phyloP scores from a whole-genome alignment of 2,329 filamentous ascomycete genomes.

The Phaeosphaeria sp. region DNA sequence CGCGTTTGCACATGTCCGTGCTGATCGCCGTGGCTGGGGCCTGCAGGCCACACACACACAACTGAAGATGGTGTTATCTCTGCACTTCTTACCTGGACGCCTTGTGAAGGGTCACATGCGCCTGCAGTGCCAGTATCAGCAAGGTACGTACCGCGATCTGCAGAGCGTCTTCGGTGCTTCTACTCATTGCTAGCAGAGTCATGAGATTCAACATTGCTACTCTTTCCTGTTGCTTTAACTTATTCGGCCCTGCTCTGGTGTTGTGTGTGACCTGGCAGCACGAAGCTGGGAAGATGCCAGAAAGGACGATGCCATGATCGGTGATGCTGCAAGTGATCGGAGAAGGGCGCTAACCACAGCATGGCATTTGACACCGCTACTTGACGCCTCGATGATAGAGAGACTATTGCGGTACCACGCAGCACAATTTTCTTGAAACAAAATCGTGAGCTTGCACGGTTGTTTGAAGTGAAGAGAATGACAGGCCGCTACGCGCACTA shows the following conservation, averaged over 20 bases:
- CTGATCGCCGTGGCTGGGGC: background rate
- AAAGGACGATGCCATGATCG: background rate
- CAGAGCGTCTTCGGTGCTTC: background rate
- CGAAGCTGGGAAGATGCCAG: slow-evolving; percentile 6
- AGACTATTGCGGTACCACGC: background rate
- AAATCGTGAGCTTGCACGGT: background rate
- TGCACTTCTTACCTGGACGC: background rate
- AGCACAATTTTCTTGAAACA: background rate
- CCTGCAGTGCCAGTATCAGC: background rate
- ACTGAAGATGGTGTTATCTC: background rate
- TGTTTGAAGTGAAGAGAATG: background rate
- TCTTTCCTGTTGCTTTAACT: background rate
- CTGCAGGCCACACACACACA: background rate
- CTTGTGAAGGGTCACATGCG: background rate
- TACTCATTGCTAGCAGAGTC: background rate
- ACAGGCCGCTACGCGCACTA: slow-evolving; percentile 5
- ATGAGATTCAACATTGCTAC: background rate
- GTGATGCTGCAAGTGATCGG: slow-evolving; percentile 7
- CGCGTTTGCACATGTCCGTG: slow-evolving; percentile 15
- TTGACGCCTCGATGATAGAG: background rate
- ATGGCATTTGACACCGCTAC: slow-evolving; percentile 5
- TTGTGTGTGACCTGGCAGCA: background rate
- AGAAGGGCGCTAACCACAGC: slow-evolving; percentile 4
- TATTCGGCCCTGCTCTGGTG: background rate
- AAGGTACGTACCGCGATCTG: background rate